Base-by-base conservation (phyloP, 2,329 filamentous ascomycete species). In the Nigrograna mackinnonii region DNA sequence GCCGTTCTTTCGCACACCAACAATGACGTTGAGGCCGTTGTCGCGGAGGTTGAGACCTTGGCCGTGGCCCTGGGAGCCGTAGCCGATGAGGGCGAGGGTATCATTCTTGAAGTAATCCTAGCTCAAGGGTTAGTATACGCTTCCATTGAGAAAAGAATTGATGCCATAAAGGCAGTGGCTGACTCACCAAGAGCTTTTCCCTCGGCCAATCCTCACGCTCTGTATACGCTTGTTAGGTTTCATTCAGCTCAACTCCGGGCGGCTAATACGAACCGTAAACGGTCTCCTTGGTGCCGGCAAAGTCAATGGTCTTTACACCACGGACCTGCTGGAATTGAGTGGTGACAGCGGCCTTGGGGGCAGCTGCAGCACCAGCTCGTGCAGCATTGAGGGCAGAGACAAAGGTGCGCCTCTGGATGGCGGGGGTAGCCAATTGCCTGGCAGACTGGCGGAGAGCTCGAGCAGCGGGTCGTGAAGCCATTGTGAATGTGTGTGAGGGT, bases 21-120 rank as follows among this genome's bases (percentile, higher is more conserved):
- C 83, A 70, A 99, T 96, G 77, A 99, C 94, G 75, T 97, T 97
- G 62, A 99, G 84, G 72, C 94, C 94, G 79, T 99, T 96, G 84
- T 99, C 94, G 77, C 94, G 92, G 72, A 99, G 88, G 85, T 99
- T 99, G 54, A 99, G 89, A 73, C 94, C 95, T 80, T 99, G 94
- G 61, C 94, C 94, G 83, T 99, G 94, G 66, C 94, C 94, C 80
- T 96, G 91, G 54, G 91, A 96, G 67, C 86, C 94, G 78, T 99
- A 99, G 73, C 94, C 94, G 75, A 99, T 99, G 69, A 99, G 87
- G 69, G 94, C 94, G 64, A 99, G 89, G 60, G 92, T 97, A 77
- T 99, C 94, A 79, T 99, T 84, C 85, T 97, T 97, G 89, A 99
- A 99, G 86, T 92, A 99, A 57, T 97, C 90, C 89, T 96, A 39